Evolutionary conservation across 2,329 filamentous ascomycete species (phyloP).

Genomic region (Gremmenia infestans): DNA sequence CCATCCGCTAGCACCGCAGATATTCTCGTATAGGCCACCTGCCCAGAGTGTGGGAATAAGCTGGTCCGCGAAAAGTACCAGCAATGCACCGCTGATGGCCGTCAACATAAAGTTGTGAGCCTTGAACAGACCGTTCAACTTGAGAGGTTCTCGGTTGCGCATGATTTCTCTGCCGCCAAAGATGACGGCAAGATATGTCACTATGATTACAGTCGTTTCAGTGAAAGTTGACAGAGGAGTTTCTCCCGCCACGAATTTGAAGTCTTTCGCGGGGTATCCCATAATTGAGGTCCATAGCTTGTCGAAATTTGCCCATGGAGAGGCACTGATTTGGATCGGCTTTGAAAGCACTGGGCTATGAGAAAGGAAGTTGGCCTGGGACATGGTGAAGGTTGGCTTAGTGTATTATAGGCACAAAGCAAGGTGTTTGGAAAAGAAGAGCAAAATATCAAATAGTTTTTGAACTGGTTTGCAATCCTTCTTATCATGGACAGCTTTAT

Average conservation of each 20-base stretch:
- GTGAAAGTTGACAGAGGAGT: constrained; percentile 25
- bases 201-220: constrained; percentile 18
- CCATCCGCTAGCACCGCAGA: constrained; percentile 85
- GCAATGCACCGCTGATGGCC: constrained; percentile 19
- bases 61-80: constrained; percentile 25
- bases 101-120: constrained; percentile 27
- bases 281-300: constrained; percentile 15
- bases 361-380: constrained; percentile 6
- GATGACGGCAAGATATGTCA: constrained; percentile 23
- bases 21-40: constrained; percentile 78
- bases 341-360: constrained; percentile 8
- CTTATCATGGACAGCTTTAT: neutral
- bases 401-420: neutral
- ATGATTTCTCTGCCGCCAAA: constrained; percentile 26
- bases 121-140: constrained; percentile 25
- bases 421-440: neutral
- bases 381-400: constrained; percentile 8
- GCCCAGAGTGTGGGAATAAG: constrained; percentile 36
- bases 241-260: constrained; percentile 17
- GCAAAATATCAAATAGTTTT: neutral
- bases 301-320: constrained; percentile 22
- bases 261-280: constrained; percentile 21
- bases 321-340: constrained; percentile 12
- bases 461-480: neutral
- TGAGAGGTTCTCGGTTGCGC: constrained; percentile 19